phyloP scores from a whole-genome alignment of 169 alveolate species.

The Babesia caballi region DNA sequence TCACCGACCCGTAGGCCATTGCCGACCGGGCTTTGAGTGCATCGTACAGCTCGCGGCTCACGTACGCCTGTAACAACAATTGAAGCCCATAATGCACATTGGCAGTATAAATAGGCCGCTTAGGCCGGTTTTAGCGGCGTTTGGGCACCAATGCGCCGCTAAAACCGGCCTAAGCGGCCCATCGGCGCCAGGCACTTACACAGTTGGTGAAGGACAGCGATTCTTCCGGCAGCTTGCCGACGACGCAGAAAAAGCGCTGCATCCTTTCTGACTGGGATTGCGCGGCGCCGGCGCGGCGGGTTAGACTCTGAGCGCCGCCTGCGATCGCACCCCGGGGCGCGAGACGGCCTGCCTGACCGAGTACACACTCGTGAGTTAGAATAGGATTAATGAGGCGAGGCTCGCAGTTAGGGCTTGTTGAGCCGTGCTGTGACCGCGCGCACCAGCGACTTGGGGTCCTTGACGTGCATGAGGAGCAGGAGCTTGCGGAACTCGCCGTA shows the following conservation, averaged over 20 bases:
- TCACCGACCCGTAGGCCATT: slow-evolving; percentile 61
- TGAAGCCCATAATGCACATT: not conserved
- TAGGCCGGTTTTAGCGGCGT: not conserved
- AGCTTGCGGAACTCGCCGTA: slow-evolving; percentile 49
- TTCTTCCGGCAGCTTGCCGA: slow-evolving; percentile 66
- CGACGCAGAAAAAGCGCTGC: slow-evolving; percentile 37
- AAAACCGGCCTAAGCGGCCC: not conserved
- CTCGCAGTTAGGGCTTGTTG: not conserved
- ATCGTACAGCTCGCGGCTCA: slow-evolving; percentile 50
- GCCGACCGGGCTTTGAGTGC: slow-evolving; percentile 23
- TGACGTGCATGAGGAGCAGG: slow-evolving; percentile 49
- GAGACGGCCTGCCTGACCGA: no score
- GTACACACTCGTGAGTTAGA: no score
- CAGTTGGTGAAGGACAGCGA: slow-evolving; percentile 63
- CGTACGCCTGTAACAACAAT: slow-evolving; percentile 44
- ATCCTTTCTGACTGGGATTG: not conserved
- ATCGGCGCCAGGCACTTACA: slow-evolving; percentile 17
- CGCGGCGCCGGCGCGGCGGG: no score
- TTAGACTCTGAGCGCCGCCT: no score
- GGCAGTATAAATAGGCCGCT: not conserved
- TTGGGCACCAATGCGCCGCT: not conserved
- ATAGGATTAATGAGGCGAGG: no score
- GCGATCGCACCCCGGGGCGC: no score
- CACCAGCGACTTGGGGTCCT: slow-evolving; percentile 43
- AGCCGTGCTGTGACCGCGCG: slow-evolving; percentile 64